Percentiles rank a stretch among this genome's conserved stretches.
Conservation (phyloP, 306 rosid genomes). For the Comarum palustre region DNA sequence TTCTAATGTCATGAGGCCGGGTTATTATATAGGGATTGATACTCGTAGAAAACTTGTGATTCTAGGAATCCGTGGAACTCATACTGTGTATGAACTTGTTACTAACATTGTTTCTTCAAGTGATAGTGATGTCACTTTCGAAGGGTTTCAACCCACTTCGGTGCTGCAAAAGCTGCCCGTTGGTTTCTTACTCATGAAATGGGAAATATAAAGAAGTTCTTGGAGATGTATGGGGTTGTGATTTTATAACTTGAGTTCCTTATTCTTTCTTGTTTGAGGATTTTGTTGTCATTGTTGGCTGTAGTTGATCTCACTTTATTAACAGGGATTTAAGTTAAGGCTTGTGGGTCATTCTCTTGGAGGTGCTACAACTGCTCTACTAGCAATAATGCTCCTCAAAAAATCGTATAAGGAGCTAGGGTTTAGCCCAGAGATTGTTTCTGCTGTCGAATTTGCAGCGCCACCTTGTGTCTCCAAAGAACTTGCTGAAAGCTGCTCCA, state of each 20-base stretch:
- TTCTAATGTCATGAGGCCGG: slow-evolving; percentile 92
- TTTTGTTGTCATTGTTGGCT: slow-evolving; percentile 19
- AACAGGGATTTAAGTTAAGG: slow-evolving; percentile 94
- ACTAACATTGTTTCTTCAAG: slow-evolving; percentile 78
- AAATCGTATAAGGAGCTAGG: slow-evolving; percentile 82
- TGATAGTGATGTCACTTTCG: slow-evolving; percentile 66
- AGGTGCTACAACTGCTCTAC: slow-evolving; percentile 84
- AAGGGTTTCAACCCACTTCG: slow-evolving; percentile 91
- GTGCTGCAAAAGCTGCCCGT: slow-evolving; percentile 86
- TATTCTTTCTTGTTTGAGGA: not conserved
- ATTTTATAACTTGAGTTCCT: slow-evolving; percentile 18
- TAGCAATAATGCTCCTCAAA: slow-evolving; percentile 79
- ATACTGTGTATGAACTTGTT: slow-evolving; percentile 81
- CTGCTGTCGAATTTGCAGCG: slow-evolving; percentile 78
- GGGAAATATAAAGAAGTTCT: slow-evolving; percentile 53
- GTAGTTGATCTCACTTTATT: slow-evolving; percentile 45
- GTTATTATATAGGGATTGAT: slow-evolving; percentile 81
- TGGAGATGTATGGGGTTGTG: slow-evolving; percentile 77
- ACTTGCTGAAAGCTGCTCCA: slow-evolving; percentile 84
- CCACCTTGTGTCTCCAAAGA: slow-evolving; percentile 88
- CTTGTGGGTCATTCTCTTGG: slow-evolving; percentile 98
- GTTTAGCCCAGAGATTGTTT: slow-evolving; percentile 78
- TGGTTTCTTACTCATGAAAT: slow-evolving; percentile 88
- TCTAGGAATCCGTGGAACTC: slow-evolving; percentile 89
- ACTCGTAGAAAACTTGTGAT: slow-evolving; percentile 72